phyloP scores from a whole-genome alignment of 768 basidiomycete species.

The Xerocomus spinulosus region DNA sequence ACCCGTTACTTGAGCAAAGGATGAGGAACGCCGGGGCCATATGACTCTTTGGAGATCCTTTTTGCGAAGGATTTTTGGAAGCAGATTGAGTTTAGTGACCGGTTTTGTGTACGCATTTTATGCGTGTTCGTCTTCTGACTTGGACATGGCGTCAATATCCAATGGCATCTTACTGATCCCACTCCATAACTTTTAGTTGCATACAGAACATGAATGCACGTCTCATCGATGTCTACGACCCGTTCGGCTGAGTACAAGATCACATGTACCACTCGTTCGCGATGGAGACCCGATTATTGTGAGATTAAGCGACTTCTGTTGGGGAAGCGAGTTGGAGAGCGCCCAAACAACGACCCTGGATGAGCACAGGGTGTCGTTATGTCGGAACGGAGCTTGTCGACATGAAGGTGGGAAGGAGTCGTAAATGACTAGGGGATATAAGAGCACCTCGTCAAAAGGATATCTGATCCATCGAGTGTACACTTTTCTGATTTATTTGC shows the following conservation, averaged over 20 bases:
- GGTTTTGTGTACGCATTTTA: constrained; percentile 11
- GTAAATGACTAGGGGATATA: not conserved
- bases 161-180: constrained; percentile 6
- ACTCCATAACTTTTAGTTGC: too few species aligned
- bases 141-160: not conserved
- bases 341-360: too few species aligned
- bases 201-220: too few species aligned
- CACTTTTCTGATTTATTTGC: too few species aligned
- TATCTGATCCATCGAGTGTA: not conserved
- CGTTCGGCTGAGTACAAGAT: too few species aligned
- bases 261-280: too few species aligned
- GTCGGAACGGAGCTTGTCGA: constrained; percentile 1
- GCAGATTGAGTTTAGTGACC: constrained; percentile 21
- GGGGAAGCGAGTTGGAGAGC: not conserved
- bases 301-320: not conserved
- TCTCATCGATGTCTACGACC: too few species aligned
- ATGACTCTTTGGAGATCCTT: constrained; percentile 58
- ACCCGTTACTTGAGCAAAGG: constrained; percentile 16
- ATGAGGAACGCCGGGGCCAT: constrained; percentile 78
- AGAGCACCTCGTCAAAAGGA: too few species aligned
- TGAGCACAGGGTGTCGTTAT: not conserved
- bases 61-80: constrained; percentile 17
- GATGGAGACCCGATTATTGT: too few species aligned
- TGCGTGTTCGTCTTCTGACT: constrained; percentile 21
- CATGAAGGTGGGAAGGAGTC: not conserved